Conservation (phyloP, 352 stramenopile genomes). For the Phytophthora brassicae region DNA sequence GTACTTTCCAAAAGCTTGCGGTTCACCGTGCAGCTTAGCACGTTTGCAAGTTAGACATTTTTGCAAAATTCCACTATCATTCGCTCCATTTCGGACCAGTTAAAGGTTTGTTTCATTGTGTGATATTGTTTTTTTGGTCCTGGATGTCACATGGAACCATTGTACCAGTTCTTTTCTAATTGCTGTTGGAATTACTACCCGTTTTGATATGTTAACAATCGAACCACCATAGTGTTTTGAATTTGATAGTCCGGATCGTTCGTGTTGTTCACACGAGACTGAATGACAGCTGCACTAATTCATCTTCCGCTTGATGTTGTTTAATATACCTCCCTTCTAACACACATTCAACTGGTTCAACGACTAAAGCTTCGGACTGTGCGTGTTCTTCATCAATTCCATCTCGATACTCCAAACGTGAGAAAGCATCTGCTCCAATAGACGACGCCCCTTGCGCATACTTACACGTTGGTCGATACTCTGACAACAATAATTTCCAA, state of each 20-base stretch:
- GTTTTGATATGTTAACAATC: constrained; percentile 3
- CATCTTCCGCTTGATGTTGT: no score
- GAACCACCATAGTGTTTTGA: background rate
- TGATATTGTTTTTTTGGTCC: constrained; percentile 3
- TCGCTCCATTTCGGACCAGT: constrained; percentile 14
- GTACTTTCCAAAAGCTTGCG: constrained; percentile 2
- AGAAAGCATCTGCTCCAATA: constrained; percentile 10
- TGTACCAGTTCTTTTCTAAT: background rate
- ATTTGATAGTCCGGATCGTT: no score
- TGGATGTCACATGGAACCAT: constrained; percentile 8
- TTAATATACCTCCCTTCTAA: no score
- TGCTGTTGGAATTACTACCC: background rate
- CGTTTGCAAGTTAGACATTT: background rate
- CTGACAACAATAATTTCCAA: background rate
- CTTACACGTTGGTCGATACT: background rate
- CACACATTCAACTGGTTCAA: no score
- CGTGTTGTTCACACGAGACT: no score
- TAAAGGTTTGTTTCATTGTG: background rate
- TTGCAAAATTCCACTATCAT: background rate
- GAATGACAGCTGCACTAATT: no score
- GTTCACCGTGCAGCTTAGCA: background rate
- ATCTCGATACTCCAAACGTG: background rate
- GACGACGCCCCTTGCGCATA: constrained; percentile 2
- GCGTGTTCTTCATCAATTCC: no score
- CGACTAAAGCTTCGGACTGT: no score